Percentiles rank a stretch among this genome's conserved stretches.
Conservation (phyloP, 495 filamentous ascomycete species). For the Cladorrhinum samala region DNA sequence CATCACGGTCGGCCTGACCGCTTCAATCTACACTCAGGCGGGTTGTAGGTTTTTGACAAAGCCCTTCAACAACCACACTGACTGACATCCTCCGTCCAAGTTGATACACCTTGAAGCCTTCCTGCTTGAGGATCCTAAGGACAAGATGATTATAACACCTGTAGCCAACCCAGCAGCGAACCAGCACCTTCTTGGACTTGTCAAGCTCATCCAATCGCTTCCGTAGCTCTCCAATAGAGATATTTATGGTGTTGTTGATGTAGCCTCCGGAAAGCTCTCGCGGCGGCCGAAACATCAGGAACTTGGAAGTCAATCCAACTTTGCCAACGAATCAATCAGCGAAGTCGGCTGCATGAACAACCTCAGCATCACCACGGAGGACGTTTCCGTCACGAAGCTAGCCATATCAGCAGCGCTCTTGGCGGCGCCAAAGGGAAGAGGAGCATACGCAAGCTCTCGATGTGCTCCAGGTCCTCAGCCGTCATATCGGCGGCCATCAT, state of each 20-base stretch:
- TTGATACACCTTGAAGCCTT: conserved; percentile 26
- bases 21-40: background rate
- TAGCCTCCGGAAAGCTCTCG: conserved; percentile 21
- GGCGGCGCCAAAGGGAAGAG: conserved; percentile 28
- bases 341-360: conserved; percentile 25
- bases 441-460: conserved; percentile 28
- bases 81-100: conserved; percentile 26
- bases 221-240: conserved; percentile 21
- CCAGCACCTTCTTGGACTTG: conserved; percentile 14
- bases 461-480: conserved; percentile 29
- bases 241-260: conserved; percentile 16
- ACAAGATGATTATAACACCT: conserved; percentile 27
- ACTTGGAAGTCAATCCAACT: conserved; percentile 13
- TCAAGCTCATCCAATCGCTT: conserved; percentile 12
- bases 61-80: conserved; percentile 5
- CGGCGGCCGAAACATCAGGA: conserved; percentile 22
- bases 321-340: background rate
- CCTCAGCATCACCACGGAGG: conserved; percentile 23
- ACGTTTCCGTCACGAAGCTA: conserved; percentile 27
- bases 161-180: conserved; percentile 24
- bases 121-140: conserved; percentile 25
- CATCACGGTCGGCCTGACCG: background rate
- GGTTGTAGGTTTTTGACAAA: background rate
- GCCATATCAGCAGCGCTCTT: conserved; percentile 35
- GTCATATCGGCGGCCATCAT: conserved; percentile 25